These are phyloP conservation scores for Rhizopogon vesiculosus DNA, from an alignment of 768 basidiomycete species.

Conservation along the genomic window DNA sequence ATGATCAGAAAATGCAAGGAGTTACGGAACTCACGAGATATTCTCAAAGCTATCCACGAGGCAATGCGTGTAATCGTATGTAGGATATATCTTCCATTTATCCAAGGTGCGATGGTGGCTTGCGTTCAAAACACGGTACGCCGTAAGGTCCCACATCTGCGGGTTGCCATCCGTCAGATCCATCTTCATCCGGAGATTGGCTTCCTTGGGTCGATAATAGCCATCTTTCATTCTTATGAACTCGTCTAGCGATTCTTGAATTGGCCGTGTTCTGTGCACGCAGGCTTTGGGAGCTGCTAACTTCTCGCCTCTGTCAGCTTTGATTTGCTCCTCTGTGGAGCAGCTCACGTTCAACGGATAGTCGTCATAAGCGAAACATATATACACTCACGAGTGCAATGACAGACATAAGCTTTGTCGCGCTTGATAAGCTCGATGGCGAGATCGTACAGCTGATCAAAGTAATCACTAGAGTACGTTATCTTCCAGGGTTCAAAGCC, in stretches of 20 bases:
- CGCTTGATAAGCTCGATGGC: conserved; percentile 86
- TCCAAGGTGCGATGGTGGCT: conserved; percentile 91
- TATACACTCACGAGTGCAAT: conserved; percentile 79
- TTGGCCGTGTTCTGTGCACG: conserved; percentile 77
- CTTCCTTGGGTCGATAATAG: conserved; percentile 86
- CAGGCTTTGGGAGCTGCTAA: conserved; percentile 80
- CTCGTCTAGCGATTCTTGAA: conserved; percentile 82
- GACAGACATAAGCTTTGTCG: conserved; percentile 93
- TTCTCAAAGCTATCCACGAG: conserved; percentile 98
- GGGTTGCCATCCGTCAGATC: conserved; percentile 90
- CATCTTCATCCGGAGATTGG: conserved; percentile 95
- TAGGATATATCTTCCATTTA: conserved; percentile 97
- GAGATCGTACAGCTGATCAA: conserved; percentile 78
- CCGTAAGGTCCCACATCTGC: conserved; percentile 99
- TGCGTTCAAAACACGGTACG: conserved; percentile 87
- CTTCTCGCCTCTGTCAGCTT: conserved; percentile 81
- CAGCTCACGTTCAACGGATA: conserved; percentile 1
- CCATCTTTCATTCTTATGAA: conserved; percentile 93
- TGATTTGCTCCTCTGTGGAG: conserved; percentile 82
- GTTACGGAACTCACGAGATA: conserved; percentile 73
- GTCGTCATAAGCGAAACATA: not conserved
- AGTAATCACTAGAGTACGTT: conserved; percentile 98
- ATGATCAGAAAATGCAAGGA: not conserved
- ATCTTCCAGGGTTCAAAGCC: conserved; percentile 99
- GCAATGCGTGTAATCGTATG: conserved; percentile 99